These are phyloP conservation scores for Evernia prunastri DNA, from an alignment of 495 filamentous ascomycete genomes.

Conservation along the genomic window DNA sequence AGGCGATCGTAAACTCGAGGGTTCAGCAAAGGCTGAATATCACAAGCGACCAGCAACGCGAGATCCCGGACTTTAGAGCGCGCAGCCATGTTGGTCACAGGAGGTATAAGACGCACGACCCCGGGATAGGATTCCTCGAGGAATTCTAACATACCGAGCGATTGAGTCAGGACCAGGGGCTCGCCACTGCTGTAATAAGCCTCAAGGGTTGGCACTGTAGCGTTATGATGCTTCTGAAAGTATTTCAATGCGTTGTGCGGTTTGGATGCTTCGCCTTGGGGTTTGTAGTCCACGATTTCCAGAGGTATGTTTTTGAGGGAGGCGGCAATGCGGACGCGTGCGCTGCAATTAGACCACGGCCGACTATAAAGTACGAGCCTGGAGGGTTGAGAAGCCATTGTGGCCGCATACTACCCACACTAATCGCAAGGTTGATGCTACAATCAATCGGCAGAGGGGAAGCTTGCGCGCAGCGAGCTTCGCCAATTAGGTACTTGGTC, in stretches of 20 bases:
- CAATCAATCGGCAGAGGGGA: too few species aligned
- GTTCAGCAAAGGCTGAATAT: neutral
- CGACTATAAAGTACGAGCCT: conserved; percentile 1
- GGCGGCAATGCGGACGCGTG: conserved; percentile 4
- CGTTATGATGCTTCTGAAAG: neutral
- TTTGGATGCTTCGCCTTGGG: neutral
- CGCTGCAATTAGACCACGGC: neutral
- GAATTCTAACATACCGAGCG: neutral
- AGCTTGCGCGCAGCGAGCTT: neutral
- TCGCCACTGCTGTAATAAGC: neutral
- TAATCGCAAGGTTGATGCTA: too few species aligned
- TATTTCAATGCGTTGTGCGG: neutral
- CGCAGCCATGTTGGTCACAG: conserved; percentile 9
- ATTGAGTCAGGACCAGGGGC: neutral
- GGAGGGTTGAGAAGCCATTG: neutral
- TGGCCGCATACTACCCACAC: neutral
- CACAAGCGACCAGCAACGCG: conserved; percentile 3
- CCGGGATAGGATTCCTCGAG: neutral
- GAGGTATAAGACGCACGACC: conserved; percentile 1
- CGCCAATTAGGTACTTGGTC: neutral
- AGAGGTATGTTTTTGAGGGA: conserved; percentile 7
- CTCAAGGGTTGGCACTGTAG: neutral
- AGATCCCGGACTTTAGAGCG: conserved; percentile 2
- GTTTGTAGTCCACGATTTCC: neutral
- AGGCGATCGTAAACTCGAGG: neutral